A percentile compares a stretch with the other conserved stretches of the same genome.
Evolutionary conservation across 805 yeast species (phyloP).

Genomic region (Ogataea pignaliae): DNA sequence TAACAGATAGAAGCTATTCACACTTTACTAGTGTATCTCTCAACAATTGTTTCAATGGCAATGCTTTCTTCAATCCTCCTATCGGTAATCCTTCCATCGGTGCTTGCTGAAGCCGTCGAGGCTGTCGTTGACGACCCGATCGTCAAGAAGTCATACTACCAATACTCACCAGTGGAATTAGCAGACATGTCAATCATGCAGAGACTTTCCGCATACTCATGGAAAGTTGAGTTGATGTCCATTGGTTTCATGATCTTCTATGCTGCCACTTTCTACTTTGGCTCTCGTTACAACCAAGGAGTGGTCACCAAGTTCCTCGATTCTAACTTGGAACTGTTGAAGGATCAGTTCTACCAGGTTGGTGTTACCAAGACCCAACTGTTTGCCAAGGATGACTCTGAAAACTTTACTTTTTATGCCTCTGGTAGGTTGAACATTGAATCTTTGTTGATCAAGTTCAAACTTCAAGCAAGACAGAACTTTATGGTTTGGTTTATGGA

Average conservation of each 20-base stretch:
- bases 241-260: conserved; percentile 47
- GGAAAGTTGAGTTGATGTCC: conserved; percentile 69
- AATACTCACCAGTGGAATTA: conserved; percentile 48
- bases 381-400: conserved; percentile 58
- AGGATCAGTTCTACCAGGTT: conserved; percentile 71
- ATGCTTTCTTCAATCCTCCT: neutral
- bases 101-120: conserved; percentile 1
- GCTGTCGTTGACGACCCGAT: conserved; percentile 7
- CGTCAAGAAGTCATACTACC: conserved; percentile 9
- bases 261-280: conserved; percentile 49
- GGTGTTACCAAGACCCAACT: conserved; percentile 49
- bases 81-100: neutral
- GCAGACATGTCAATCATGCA: conserved; percentile 51
- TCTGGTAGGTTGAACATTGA: conserved; percentile 82
- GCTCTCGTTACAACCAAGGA: conserved; percentile 52
- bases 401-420: conserved; percentile 67
- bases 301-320: conserved; percentile 51
- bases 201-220: conserved; percentile 60
- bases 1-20: no score
- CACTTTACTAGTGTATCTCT: no score
- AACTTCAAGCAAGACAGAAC: conserved; percentile 77
- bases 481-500: conserved; percentile 65
- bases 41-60: no score
- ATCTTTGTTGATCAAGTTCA: conserved; percentile 54
- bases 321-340: conserved; percentile 44